Conservation (phyloP, 2,329 filamentous ascomycete genomes). For the Claviceps monticola region DNA sequence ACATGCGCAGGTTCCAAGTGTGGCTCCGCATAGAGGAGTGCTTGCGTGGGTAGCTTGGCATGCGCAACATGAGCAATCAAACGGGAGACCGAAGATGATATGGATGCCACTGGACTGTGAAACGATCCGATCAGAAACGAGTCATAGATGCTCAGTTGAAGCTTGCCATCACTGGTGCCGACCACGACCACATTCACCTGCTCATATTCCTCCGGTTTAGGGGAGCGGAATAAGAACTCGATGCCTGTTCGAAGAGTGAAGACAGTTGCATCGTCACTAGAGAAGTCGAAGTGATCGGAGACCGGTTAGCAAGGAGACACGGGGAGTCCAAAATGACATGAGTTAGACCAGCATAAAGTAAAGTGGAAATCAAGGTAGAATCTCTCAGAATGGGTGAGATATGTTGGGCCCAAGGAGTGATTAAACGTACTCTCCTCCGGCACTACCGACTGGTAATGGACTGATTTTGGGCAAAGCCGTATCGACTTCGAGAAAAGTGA, state of each 20-base stretch:
- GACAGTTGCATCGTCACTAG: slow-evolving; percentile 40
- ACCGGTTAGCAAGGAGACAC: too few relatives aligned
- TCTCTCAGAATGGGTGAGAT: background rate
- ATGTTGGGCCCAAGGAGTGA: slow-evolving; percentile 5
- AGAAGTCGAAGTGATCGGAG: background rate
- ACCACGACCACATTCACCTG: slow-evolving; percentile 69
- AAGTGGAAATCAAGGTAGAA: too few relatives aligned
- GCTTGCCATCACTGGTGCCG: slow-evolving; percentile 53
- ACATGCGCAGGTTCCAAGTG: slow-evolving; percentile 18
- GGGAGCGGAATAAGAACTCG: slow-evolving; percentile 53
- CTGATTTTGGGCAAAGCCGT: slow-evolving; percentile 64
- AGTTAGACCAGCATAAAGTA: too few relatives aligned
- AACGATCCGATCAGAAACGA: slow-evolving; percentile 67
- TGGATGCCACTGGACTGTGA: slow-evolving; percentile 27
- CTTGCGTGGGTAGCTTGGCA: slow-evolving; percentile 60
- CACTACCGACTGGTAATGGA: slow-evolving; percentile 46
- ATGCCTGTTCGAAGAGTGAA: slow-evolving; percentile 58
- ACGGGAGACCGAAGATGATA: slow-evolving; percentile 14
- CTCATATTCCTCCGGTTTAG: slow-evolving; percentile 51
- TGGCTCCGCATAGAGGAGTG: slow-evolving; percentile 43
- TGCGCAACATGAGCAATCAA: slow-evolving; percentile 55
- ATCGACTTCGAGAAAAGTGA: slow-evolving; percentile 65
- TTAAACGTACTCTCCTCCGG: slow-evolving; percentile 44
- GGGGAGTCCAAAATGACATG: too few relatives aligned
- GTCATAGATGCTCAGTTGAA: slow-evolving; percentile 75